Evolutionary conservation across 2,329 filamentous ascomycete species (phyloP).

Genomic region (Neopestalotiopsis sp.): DNA sequence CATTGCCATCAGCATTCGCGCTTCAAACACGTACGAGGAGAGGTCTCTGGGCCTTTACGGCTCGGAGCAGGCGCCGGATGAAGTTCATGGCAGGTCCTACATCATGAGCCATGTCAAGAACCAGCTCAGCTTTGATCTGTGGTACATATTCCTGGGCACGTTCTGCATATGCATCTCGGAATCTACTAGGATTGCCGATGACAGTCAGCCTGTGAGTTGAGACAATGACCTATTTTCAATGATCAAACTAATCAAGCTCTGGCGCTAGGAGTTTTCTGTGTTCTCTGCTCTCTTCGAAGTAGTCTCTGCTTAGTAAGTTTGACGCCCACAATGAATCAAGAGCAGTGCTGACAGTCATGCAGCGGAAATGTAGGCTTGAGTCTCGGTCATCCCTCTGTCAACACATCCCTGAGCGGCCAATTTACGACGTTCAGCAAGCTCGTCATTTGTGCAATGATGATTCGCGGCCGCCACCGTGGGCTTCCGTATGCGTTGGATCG

Average conservation of each 20-base stretch:
- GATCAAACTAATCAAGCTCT: not conserved
- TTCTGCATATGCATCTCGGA: conserved; percentile 39
- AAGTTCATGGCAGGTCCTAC: not conserved
- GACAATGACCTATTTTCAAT: not conserved
- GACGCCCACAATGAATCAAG: not conserved
- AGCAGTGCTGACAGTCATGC: not conserved
- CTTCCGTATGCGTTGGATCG: conserved; percentile 60
- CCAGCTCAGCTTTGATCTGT: conserved; percentile 46
- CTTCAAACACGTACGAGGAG: conserved; percentile 67
- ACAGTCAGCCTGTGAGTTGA: conserved; percentile 54
- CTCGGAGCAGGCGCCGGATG: conserved; percentile 22
- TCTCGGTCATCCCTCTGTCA: conserved; percentile 8
- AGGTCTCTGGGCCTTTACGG: conserved; percentile 55
- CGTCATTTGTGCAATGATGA: conserved; percentile 60
- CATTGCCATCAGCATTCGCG: conserved; percentile 55
- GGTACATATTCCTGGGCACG: conserved; percentile 45
- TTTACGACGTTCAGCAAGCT: conserved; percentile 45
- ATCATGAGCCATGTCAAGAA: conserved; percentile 59
- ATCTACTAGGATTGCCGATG: conserved; percentile 20
- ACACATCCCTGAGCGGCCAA: conserved; percentile 9
- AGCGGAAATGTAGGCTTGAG: conserved; percentile 14
- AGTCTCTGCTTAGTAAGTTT: conserved; percentile 52
- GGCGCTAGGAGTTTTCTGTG: conserved; percentile 41
- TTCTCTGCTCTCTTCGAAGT: conserved; percentile 65
- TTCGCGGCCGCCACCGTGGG: conserved; percentile 59